A percentile compares a stretch with the other conserved stretches of the same genome.
Conservation (phyloP, 805 yeast species). For the Cyberlindnera samutprakarnensis region DNA sequence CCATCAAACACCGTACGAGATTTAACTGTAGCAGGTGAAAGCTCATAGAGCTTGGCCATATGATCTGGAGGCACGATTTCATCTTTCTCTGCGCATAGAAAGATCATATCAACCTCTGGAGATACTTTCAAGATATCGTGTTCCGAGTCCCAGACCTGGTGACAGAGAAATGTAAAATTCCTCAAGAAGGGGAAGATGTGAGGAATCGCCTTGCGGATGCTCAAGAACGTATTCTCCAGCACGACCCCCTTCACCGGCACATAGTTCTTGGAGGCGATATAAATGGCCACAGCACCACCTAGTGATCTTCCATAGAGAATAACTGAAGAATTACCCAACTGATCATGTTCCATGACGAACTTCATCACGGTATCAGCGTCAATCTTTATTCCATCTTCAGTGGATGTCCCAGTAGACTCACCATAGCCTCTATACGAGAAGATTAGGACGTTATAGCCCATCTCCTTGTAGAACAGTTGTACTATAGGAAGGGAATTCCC, state of each 20-base stretch:
- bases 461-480: constrained; percentile 49
- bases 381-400: constrained; percentile 69
- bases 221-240: constrained; percentile 80
- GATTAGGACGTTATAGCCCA: constrained; percentile 71
- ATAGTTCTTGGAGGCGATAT: constrained; percentile 59
- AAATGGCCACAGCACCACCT: constrained; percentile 93
- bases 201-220: constrained; percentile 63
- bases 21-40: constrained; percentile 46
- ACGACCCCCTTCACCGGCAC: constrained; percentile 52
- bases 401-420: constrained; percentile 63
- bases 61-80: constrained; percentile 90
- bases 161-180: constrained; percentile 53
- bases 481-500: constrained; percentile 86
- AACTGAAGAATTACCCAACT: constrained; percentile 43
- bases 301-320: constrained; percentile 81
- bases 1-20: constrained; percentile 44
- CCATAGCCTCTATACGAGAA: constrained; percentile 94
- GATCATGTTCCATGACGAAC: constrained; percentile 46
- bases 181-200: constrained; percentile 65
- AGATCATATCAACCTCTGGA: constrained; percentile 52
- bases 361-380: constrained; percentile 74
- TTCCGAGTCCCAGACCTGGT: constrained; percentile 81
- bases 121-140: constrained; percentile 43
- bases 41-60: constrained; percentile 51
- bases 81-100: constrained; percentile 68